phyloP scores from a whole-genome alignment of 371 early-diverging fungal genomes.

The Capillidium rhysosporum region DNA sequence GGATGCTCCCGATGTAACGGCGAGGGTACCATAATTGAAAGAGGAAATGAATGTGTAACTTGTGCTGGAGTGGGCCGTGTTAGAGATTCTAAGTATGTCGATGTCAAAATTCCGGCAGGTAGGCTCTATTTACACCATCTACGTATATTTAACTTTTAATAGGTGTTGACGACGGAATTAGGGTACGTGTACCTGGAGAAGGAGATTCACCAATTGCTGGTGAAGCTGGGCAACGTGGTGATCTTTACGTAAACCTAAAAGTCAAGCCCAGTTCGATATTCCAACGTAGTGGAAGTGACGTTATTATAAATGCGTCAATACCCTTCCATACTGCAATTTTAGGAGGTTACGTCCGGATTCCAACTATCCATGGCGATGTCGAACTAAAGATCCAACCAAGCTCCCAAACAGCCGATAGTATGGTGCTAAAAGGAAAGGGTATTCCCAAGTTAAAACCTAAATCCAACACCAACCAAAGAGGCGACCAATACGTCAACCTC shows the following conservation, averaged over 20 bases:
- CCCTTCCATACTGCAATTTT: slow-evolving; percentile 70
- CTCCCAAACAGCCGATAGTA: slow-evolving; percentile 69
- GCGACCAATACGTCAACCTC: slow-evolving; percentile 72
- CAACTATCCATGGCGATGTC: slow-evolving; percentile 82
- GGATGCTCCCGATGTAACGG: slow-evolving; percentile 71
- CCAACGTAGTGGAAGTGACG: slow-evolving; percentile 53
- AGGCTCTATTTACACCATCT: slow-evolving; percentile 13
- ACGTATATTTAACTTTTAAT: not conserved
- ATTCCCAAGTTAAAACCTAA: slow-evolving; percentile 19
- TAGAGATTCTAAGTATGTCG: slow-evolving; percentile 36
- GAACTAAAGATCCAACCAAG: slow-evolving; percentile 69
- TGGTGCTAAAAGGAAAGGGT: slow-evolving; percentile 54
- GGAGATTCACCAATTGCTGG: slow-evolving; percentile 72
- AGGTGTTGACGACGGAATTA: slow-evolving; percentile 50
- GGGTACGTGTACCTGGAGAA: slow-evolving; percentile 49
- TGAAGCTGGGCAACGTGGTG: slow-evolving; percentile 43
- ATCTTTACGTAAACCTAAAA: slow-evolving; percentile 52
- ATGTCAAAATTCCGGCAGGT: slow-evolving; percentile 70
- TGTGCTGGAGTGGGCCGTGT: slow-evolving; percentile 70
- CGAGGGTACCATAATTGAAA: slow-evolving; percentile 42
- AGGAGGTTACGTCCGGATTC: slow-evolving; percentile 68
- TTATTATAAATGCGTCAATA: slow-evolving; percentile 43
- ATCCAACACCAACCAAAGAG: slow-evolving; percentile 19
- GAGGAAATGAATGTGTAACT: slow-evolving; percentile 43
- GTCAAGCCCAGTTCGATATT: slow-evolving; percentile 52